Base-by-base conservation (phyloP, 495 filamentous ascomycete genomes). In the Trichocladium antarcticum region DNA sequence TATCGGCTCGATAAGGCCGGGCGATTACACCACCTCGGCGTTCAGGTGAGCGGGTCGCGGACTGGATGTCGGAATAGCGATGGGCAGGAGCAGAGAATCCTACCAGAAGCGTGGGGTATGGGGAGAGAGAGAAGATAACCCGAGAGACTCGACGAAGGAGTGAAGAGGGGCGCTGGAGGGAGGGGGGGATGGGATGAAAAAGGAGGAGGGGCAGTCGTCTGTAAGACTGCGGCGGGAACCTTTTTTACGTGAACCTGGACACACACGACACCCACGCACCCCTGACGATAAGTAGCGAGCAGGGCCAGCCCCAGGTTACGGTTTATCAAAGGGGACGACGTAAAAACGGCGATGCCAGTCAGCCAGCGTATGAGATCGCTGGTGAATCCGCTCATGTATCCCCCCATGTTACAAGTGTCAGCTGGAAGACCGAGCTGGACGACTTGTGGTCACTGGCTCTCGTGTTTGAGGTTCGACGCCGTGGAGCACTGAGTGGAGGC, bases 391-490 rank as follows among this genome's bases (percentile, higher is more conserved):
- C 59, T 46, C 48, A 48, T 50, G 48, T 48, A n/a, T 50, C 45
- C 45, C 50, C 50, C 43, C 47, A 51, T 49, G 57, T 58, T 55
- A 60, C 47, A 60, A 48, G 52, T 56, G 50, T 51, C 53, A 45
- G 55, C 44, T 35, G 28, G 46, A 50, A 32, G 39, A 37, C 9
- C 31, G 37, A 19, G 45, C 34, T 53, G 41, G 52, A 49, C 27
- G 39, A 50, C 49, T 43, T 45, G 38, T 34, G 37, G 42, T 40
- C 54, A 61, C 42, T 65, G 58, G 63, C 54, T 53, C 60, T 49
- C 59, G 58, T 60, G 63, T 65, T 63, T 65, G 60, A 65, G 56
- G 45, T 56, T 57, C 51, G 53, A 37, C 47, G 54, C 52, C 55
- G 57, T 64, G 58, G 57, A 55, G 57, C 55, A 35, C 54, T 29